phyloP scores from a whole-genome alignment of 2,329 filamentous ascomycete genomes.

The Coniochaeta ligniaria region DNA sequence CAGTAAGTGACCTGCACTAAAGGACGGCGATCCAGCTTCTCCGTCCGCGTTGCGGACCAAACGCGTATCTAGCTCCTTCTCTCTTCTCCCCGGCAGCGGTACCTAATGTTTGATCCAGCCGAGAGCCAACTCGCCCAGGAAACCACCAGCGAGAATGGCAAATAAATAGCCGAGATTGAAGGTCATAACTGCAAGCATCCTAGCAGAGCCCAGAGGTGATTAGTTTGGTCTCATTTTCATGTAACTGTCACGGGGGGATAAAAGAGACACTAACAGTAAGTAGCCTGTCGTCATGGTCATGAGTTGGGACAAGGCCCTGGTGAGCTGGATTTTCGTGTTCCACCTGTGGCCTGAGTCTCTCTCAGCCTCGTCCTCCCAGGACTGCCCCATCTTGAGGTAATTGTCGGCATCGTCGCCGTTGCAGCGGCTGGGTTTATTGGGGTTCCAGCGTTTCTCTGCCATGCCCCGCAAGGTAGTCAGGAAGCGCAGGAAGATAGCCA shows the following conservation, averaged over 20 bases:
- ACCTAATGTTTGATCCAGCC: not conserved
- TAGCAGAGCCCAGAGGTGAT: not conserved
- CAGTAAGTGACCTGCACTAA: too few species aligned
- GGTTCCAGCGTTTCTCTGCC: not conserved
- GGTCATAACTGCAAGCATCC: conserved; percentile 2
- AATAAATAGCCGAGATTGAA: conserved; percentile 1
- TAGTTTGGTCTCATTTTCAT: not conserved
- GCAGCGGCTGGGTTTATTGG: conserved; percentile 1
- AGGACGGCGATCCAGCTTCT: too few species aligned
- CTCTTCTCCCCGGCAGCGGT: not conserved
- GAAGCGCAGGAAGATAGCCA: conserved; percentile 1
- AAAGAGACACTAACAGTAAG: conserved; percentile 1
- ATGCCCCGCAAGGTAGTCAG: conserved; percentile 1
- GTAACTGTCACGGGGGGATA: not conserved
- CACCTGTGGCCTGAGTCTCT: not conserved
- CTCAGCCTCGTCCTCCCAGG: not conserved
- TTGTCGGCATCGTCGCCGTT: not conserved
- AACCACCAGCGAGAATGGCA: conserved; percentile 1
- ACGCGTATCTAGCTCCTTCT: too few species aligned
- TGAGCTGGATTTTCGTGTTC: conserved; percentile 1
- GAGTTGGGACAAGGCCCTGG: not conserved
- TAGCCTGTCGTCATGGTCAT: not conserved
- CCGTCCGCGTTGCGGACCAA: too few species aligned
- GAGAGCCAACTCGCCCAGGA: conserved; percentile 1
- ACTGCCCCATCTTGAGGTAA: conserved; percentile 2